phyloP scores from a whole-genome alignment of 2,329 filamentous ascomycete genomes.

The Elsinoe australis region DNA sequence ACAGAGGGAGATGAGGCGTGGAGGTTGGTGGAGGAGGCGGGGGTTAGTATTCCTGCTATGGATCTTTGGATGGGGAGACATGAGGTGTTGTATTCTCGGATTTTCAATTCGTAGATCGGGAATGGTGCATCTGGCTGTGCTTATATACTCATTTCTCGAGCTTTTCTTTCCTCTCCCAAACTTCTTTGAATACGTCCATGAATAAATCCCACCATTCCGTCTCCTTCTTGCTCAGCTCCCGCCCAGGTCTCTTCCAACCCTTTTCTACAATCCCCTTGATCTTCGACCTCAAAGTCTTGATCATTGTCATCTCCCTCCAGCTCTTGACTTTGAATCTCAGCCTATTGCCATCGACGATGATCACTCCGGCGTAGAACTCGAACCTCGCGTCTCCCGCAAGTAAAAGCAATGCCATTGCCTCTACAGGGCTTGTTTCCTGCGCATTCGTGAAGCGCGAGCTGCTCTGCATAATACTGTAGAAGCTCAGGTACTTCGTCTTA shows the following conservation, averaged over 20 bases:
- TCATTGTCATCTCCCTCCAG: conserved; percentile 84
- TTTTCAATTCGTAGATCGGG: conserved; percentile 60
- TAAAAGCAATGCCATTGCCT: conserved; percentile 69
- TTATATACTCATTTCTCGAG: neutral
- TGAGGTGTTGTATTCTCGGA: conserved; percentile 74
- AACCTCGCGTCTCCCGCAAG: conserved; percentile 84
- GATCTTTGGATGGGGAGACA: conserved; percentile 79
- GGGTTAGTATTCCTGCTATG: conserved; percentile 67
- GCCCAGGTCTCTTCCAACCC: conserved; percentile 53
- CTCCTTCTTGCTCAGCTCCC: conserved; percentile 34
- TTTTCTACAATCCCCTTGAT: conserved; percentile 67
- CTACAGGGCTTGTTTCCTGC: conserved; percentile 64
- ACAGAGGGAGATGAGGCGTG: conserved; percentile 9
- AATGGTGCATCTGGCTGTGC: conserved; percentile 32
- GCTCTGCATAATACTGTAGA: conserved; percentile 96
- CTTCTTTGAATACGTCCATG: conserved; percentile 30
- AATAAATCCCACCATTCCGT: conserved; percentile 37
- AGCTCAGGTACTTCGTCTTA: conserved; percentile 74
- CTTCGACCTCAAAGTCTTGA: conserved; percentile 69
- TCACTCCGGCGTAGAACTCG: conserved; percentile 81
- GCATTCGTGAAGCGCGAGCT: conserved; percentile 78
- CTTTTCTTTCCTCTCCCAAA: conserved; percentile 22
- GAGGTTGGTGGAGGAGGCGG: conserved; percentile 53
- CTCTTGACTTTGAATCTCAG: conserved; percentile 74
- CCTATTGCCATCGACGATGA: conserved; percentile 80